phyloP scores from a whole-genome alignment of 2,329 filamentous ascomycete genomes.

The Amesomyces nigricolor region DNA sequence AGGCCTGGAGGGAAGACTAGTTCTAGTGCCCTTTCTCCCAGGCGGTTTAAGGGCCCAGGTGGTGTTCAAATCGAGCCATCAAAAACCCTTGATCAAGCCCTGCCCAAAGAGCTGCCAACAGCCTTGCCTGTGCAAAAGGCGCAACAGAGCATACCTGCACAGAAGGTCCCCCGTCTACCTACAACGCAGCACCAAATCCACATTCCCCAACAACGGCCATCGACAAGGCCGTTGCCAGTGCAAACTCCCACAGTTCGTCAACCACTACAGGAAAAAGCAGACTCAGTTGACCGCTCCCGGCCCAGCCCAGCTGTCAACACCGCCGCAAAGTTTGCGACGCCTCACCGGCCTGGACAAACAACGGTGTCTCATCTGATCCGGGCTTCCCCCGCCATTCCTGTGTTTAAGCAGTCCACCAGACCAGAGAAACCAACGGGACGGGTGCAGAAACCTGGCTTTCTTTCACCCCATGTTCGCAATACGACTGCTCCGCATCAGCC shows the following conservation, averaged over 20 bases:
- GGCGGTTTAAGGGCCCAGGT: too few relatives aligned
- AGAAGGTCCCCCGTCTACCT: too few relatives aligned
- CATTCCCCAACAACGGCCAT: not conserved
- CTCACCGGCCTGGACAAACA: not conserved
- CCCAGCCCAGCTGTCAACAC: not conserved
- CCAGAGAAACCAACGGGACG: not conserved
- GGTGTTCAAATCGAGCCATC: too few relatives aligned
- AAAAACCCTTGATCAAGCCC: too few relatives aligned
- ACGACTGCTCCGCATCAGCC: not conserved
- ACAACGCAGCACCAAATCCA: not conserved
- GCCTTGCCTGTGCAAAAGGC: too few relatives aligned
- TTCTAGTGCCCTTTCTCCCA: too few relatives aligned
- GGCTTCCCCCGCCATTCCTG: not conserved
- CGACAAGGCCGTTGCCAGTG: not conserved
- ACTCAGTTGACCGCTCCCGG: not conserved
- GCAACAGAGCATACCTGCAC: too few relatives aligned
- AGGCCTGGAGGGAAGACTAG: too few relatives aligned
- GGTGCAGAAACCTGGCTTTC: conserved; percentile 12
- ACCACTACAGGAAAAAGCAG: not conserved
- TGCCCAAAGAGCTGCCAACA: too few relatives aligned
- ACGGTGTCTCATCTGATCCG: not conserved
- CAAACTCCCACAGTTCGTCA: not conserved
- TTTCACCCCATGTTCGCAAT: not conserved
- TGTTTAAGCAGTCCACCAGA: conserved; percentile 3
- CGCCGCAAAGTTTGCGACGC: not conserved